Conservation (phyloP, 176 grass and related monocot species). For the Phyllostachys edulis region DNA sequence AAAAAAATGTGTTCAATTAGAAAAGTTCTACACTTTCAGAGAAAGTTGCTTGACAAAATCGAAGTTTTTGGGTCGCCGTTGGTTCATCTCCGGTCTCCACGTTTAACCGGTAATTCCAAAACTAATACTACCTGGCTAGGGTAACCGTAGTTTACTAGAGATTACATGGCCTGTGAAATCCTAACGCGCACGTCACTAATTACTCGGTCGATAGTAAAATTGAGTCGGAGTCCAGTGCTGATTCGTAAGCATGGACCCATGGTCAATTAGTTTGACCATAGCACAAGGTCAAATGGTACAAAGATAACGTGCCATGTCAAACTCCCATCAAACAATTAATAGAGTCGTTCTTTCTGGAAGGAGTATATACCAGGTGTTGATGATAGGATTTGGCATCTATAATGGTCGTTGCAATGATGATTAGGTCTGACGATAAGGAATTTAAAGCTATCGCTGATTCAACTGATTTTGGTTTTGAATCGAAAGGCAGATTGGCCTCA, state of each 20-base stretch:
- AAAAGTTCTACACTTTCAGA: not conserved
- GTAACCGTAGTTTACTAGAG: not conserved
- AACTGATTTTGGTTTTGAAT: too few species aligned
- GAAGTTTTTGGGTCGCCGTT: not conserved
- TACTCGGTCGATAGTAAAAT: not conserved
- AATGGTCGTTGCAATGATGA: too few species aligned
- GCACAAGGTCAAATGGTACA: not conserved
- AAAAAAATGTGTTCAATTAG: not conserved
- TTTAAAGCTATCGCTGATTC: too few species aligned
- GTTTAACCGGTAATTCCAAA: not conserved
- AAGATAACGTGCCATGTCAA: not conserved
- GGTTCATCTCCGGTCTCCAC: not conserved
- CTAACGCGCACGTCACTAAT: not conserved
- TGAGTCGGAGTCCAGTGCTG: not conserved
- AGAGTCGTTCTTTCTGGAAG: not conserved
- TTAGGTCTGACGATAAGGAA: too few species aligned
- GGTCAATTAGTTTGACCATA: not conserved
- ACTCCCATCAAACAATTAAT: not conserved
- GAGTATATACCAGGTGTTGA: not conserved
- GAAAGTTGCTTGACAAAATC: not conserved
- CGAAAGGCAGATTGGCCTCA: too few species aligned
- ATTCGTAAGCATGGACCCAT: not conserved
- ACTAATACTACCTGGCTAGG: not conserved
- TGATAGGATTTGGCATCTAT: too few species aligned
- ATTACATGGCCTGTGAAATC: not conserved